Conservation (phyloP, 352 stramenopile species). For the Globisporangium apiculatum region DNA sequence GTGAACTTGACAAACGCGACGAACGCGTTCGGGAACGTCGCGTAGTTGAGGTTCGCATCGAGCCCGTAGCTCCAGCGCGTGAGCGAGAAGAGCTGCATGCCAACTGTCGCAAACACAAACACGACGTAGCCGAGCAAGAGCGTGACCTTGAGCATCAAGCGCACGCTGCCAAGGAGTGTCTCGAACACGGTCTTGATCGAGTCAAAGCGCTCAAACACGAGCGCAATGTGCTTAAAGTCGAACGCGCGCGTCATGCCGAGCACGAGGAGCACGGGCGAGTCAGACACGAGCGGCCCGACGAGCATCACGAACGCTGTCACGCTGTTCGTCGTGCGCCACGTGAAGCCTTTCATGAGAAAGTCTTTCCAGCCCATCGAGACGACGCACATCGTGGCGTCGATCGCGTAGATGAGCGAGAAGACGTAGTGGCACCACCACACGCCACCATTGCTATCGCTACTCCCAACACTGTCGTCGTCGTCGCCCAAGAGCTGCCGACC, state of each 20-base stretch:
- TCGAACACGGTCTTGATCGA: slow-evolving; percentile 69
- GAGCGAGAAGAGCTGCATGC: slow-evolving; percentile 76
- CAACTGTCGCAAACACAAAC: slow-evolving; percentile 78
- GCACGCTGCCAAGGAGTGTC: slow-evolving; percentile 59
- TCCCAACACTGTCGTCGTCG: slow-evolving; percentile 19
- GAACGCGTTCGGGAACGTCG: slow-evolving; percentile 73
- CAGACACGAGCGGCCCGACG: slow-evolving; percentile 47
- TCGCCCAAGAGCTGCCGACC: slow-evolving; percentile 24
- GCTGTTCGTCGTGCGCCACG: slow-evolving; percentile 68
- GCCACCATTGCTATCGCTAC: slow-evolving; percentile 7
- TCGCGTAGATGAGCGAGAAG: slow-evolving; percentile 70
- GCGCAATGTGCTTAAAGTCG: slow-evolving; percentile 78
- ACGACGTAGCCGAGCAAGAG: slow-evolving; percentile 71
- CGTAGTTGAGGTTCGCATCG: slow-evolving; percentile 63
- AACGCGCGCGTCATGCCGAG: slow-evolving; percentile 72
- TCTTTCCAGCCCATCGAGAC: slow-evolving; percentile 71
- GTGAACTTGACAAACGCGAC: slow-evolving; percentile 77
- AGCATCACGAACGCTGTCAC: slow-evolving; percentile 75
- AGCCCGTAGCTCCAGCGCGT: slow-evolving; percentile 74
- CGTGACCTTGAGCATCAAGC: slow-evolving; percentile 73
- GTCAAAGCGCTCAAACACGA: slow-evolving; percentile 63
- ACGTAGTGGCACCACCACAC: slow-evolving; percentile 80
- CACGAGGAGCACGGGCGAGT: slow-evolving; percentile 62
- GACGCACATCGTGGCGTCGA: slow-evolving; percentile 62
- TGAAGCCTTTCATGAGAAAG: slow-evolving; percentile 82